Base-by-base conservation (phyloP, 2,329 filamentous ascomycete species). In the Cercospora brassicicola region DNA sequence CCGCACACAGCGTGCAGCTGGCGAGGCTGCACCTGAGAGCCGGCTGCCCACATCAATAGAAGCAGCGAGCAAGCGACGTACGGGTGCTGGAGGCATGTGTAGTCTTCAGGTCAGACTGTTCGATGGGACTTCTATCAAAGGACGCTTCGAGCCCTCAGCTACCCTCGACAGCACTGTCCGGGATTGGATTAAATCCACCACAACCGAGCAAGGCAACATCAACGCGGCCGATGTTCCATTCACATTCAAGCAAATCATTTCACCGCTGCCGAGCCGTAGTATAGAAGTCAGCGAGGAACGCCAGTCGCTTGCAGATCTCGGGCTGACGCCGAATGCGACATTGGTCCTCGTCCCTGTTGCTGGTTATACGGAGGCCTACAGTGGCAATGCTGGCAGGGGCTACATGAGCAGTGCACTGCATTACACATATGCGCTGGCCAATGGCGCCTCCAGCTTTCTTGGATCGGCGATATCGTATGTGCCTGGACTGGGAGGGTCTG, bases 201-300 rank as follows among this genome's bases (percentile, higher is more conserved):
- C 73, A 6, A 67, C 69, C 20, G 86, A 85, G 20, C 70, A 53
- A 67, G 74, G 63, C 67, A 70, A 45, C 7, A 62, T 60, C 5
- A 67, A 65, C 75, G 84, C 11, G 2, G 72, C 71, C 2, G 73
- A 76, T 31, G 62, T 72, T 3, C 91, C 93, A 0, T 98, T 93
- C 79, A 90, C 86, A 11, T 94, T 98, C 81, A 93, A 93, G 76
- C 88, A 96, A 59, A 89, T 97, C 39, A 84, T 96, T 2, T 89
- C 91, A 0, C 94, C 94, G 0, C 81, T 88, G 20, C 92, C 93
- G 1, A 95, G 90, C 77, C 88, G 87, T 70, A 88, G 86, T 9
- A 89, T 98, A 67, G 89, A 90, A 36, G 86, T 89, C 4, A 84
- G 87, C 0, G 93, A 97, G 70, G 94, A 97, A 79, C 84, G 84